A percentile compares a stretch with the other conserved stretches of the same genome.
Evolutionary conservation across 2,329 filamentous ascomycete species (phyloP).

Genomic region (Clarireedia sp.): DNA sequence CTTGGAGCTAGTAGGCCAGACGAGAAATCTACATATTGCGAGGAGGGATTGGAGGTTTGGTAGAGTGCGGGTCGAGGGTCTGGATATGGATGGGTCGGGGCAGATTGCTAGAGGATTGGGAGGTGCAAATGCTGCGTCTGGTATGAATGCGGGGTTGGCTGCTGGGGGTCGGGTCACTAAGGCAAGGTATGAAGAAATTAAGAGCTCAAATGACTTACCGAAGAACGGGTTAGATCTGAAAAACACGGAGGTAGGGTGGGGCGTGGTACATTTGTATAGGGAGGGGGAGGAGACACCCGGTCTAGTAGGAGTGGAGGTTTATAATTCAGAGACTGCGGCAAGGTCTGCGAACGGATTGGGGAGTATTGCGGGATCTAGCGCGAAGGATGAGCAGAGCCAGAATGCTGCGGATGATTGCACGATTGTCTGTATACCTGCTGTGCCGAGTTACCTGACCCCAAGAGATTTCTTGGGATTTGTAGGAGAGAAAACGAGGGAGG

Average conservation of each 20-base stretch:
- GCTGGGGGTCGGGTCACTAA: conserved; percentile 63
- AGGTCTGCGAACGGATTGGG: conserved; percentile 13
- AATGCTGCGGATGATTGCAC: conserved; percentile 52
- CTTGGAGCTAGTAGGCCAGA: conserved; percentile 26
- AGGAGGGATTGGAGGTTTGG: conserved; percentile 73
- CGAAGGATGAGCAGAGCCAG: conserved; percentile 30
- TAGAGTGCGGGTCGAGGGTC: conserved; percentile 67
- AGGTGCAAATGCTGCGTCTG: conserved; percentile 12
- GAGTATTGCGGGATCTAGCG: conserved; percentile 21
- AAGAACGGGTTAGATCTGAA: conserved; percentile 44
- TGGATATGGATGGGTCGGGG: conserved; percentile 55
- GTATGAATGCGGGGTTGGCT: conserved; percentile 29
- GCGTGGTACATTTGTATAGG: conserved; percentile 87
- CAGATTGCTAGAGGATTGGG: conserved; percentile 40
- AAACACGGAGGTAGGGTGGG: conserved; percentile 78
- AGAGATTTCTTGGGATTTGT: conserved; percentile 88
- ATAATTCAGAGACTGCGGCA: conserved; percentile 9
- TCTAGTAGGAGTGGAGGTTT: conserved; percentile 37
- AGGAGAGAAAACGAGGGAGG: conserved; percentile 74
- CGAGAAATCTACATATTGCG: conserved; percentile 34
- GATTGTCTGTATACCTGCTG: conserved; percentile 85
- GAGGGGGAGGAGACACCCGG: conserved; percentile 68
- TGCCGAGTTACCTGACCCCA: conserved; percentile 87
- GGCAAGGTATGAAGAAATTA: conserved; percentile 61
- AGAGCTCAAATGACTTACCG: neutral